Conservation (phyloP, 1,284 basidiomycete species). For the Heterobasidion irregulare region DNA sequence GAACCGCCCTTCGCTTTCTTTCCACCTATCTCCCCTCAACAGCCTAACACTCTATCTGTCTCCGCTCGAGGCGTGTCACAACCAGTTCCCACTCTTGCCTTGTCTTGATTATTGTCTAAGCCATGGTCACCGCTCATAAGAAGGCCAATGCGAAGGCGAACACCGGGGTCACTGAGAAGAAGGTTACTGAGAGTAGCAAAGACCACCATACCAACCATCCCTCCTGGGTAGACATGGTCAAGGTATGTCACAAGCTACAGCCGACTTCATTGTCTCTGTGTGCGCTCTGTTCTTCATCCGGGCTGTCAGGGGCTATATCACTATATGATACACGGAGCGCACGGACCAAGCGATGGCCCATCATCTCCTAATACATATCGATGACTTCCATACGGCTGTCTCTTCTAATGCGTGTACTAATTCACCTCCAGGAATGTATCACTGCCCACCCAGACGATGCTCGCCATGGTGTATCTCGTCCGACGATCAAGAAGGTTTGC, state of each 20-base stretch:
- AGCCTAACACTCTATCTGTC: no score
- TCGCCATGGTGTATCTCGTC: slow-evolving; percentile 67
- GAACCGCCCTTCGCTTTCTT: no score
- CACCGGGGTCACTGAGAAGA: slow-evolving; percentile 12
- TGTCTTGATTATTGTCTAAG: not conserved
- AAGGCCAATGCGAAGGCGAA: not conserved
- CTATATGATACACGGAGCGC: no score
- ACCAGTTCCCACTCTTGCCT: not conserved
- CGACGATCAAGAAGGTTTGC: slow-evolving; percentile 72
- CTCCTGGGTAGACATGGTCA: slow-evolving; percentile 57
- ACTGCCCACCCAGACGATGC: slow-evolving; percentile 53
- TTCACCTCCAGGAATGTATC: slow-evolving; percentile 55
- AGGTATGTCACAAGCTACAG: slow-evolving; percentile 24
- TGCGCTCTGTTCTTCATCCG: not conserved
- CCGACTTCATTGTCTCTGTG: not conserved
- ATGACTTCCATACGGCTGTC: no score
- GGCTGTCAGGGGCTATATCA: no score
- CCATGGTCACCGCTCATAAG: not conserved
- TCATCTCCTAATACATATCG: no score
- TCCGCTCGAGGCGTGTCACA: no score
- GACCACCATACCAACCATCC: slow-evolving; percentile 30
- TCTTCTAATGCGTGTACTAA: not conserved
- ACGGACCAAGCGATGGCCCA: no score
- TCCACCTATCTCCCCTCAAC: no score
- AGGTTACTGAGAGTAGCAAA: slow-evolving; percentile 19